Evolutionary conservation across 257 asterid species (phyloP).

Genomic region (Solanum etuberosum): DNA sequence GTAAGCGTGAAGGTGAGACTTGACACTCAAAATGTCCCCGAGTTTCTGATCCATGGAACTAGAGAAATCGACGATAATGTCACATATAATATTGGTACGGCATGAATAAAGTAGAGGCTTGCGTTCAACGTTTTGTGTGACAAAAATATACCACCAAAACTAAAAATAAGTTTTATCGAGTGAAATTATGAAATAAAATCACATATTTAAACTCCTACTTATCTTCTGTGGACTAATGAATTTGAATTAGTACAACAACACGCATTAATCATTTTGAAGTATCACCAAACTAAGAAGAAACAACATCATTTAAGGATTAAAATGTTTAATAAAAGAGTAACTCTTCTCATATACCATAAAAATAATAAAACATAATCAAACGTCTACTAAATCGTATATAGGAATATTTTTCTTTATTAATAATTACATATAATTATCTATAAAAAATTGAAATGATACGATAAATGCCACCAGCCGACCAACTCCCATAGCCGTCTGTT

Average conservation of each 20-base stretch:
- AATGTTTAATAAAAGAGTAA: no score
- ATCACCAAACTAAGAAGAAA: background rate
- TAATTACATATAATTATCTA: background rate
- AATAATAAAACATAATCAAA: no score
- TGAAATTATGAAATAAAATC: no score
- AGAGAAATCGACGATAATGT: background rate
- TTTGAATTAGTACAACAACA: no score
- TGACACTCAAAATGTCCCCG: background rate
- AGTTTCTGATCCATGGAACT: rapidly evolving
- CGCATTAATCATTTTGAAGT: background rate
- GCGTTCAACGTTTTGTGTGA: rapidly evolving
- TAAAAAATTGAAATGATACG: background rate
- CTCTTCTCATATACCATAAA: no score
- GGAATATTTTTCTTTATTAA: background rate
- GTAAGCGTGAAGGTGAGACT: no score
- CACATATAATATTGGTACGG: no score
- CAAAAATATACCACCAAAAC: background rate
- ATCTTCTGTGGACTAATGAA: rapidly evolving
- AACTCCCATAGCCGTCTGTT: background rate
- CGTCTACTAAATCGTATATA: no score
- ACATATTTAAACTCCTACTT: no score
- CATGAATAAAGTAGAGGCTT: no score
- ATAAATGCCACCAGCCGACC: background rate
- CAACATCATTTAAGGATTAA: no score
- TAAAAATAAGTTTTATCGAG: no score